Conservation (phyloP, 148 eudicot species). For the Oxyria digyna region DNA sequence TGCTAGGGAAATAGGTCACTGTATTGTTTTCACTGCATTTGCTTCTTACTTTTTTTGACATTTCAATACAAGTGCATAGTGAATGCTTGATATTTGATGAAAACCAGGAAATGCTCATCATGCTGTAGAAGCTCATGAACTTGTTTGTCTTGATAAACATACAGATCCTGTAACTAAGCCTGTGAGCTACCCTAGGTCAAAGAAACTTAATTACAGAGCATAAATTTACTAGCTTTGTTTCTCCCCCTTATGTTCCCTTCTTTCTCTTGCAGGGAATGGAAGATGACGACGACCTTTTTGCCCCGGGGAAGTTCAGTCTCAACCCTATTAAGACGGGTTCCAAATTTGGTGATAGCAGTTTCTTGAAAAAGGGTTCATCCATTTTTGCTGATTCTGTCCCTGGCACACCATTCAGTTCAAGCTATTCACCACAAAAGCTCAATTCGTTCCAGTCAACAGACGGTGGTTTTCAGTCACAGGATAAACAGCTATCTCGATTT, state of each 20-base stretch:
- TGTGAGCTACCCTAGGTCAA: background rate
- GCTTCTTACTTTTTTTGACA: background rate
- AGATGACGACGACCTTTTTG: slow-evolving; percentile 56
- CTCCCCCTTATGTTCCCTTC: background rate
- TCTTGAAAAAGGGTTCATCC: slow-evolving; percentile 22
- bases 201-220: background rate
- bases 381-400: slow-evolving; percentile 66
- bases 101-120: background rate
- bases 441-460: slow-evolving; percentile 52
- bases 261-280: slow-evolving; percentile 13
- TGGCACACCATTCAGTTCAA: slow-evolving; percentile 42
- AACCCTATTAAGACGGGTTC: slow-evolving; percentile 76
- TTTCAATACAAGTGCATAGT: too few species aligned
- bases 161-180: background rate
- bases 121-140: background rate
- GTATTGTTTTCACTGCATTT: background rate
- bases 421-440: slow-evolving; percentile 31
- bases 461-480: slow-evolving; percentile 49
- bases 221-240: background rate
- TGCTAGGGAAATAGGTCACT: background rate
- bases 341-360: slow-evolving; percentile 21
- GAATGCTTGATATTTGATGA: background rate
- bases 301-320: slow-evolving; percentile 57
- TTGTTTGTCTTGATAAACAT: background rate
- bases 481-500: slow-evolving; percentile 36